These are phyloP conservation scores for Cordyceps tenuipes DNA, from an alignment of 2,329 filamentous ascomycete species.

Conservation along the genomic window DNA sequence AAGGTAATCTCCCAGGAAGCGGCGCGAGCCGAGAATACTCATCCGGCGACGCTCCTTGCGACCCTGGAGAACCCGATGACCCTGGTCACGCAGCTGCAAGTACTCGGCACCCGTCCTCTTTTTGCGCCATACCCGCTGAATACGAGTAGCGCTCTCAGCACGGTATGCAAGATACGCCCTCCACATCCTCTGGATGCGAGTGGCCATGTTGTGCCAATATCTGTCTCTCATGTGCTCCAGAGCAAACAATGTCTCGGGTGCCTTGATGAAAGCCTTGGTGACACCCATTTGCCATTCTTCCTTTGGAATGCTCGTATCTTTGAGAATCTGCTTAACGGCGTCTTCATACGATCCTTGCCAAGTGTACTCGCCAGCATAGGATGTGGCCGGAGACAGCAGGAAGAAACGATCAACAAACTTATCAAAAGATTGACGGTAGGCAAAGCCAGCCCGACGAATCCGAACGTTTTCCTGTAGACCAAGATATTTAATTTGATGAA, in stretches of 20 bases:
- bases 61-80: slow-evolving; percentile 70
- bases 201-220: slow-evolving; percentile 99
- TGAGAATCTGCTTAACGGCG: slow-evolving; percentile 85
- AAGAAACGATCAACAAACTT: slow-evolving; percentile 98
- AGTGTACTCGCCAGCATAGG: slow-evolving; percentile 94
- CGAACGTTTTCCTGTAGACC: slow-evolving; percentile 99
- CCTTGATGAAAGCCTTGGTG: slow-evolving; percentile 96
- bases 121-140: slow-evolving; percentile 92
- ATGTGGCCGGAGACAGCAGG: slow-evolving; percentile 85
- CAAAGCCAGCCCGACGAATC: slow-evolving; percentile 91
- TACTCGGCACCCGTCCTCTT: slow-evolving; percentile 87
- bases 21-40: slow-evolving; percentile 81
- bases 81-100: slow-evolving; percentile 78
- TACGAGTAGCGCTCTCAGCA: slow-evolving; percentile 83
- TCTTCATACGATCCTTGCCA: slow-evolving; percentile 85
- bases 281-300: slow-evolving; percentile 98
- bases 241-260: slow-evolving; percentile 92
- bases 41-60: slow-evolving; percentile 87
- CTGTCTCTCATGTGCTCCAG: slow-evolving; percentile 95
- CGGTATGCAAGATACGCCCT: slow-evolving; percentile 90
- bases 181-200: slow-evolving; percentile 94
- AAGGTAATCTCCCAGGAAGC: slow-evolving; percentile 92
- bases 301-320: slow-evolving; percentile 88
- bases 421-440: slow-evolving; percentile 93
- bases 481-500: slow-evolving; percentile 98